Evolutionary conservation across 768 basidiomycete genomes (phyloP).

Genomic region (Podaxis sp.): DNA sequence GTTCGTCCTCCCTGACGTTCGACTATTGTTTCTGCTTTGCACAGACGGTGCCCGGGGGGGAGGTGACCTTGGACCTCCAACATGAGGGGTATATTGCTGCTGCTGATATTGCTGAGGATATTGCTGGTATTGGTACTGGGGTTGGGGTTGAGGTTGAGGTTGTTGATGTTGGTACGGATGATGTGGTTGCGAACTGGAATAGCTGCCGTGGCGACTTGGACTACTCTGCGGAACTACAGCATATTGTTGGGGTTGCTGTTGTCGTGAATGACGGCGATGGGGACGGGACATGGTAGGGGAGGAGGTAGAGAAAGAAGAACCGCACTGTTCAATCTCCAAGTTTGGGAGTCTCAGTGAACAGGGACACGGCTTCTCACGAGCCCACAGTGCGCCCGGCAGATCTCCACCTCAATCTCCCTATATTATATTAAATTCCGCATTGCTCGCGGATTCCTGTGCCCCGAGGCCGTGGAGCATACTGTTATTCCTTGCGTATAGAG

Average conservation of each 20-base stretch:
- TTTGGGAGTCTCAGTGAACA: conserved; percentile 18
- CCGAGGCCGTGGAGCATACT: conserved; percentile 1
- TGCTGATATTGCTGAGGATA: conserved; percentile 11
- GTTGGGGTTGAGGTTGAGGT: conserved; percentile 23
- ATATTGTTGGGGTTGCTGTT: conserved; percentile 51
- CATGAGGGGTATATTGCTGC: conserved; percentile 15
- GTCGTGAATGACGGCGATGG: conserved; percentile 37
- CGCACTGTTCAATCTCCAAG: conserved; percentile 17
- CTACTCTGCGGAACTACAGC: conserved; percentile 67
- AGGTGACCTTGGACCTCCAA: conserved; percentile 14
- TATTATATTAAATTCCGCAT: conserved; percentile 1
- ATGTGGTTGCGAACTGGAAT: conserved; percentile 23
- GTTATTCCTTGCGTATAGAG: neutral
- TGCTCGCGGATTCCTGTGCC: conserved; percentile 6
- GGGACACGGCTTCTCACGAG: conserved; percentile 28
- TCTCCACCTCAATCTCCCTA: conserved; percentile 17
- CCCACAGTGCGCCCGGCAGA: conserved; percentile 6
- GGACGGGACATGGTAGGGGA: conserved; percentile 36
- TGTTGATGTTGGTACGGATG: conserved; percentile 26
- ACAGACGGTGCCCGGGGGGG: conserved; percentile 12
- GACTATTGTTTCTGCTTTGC: conserved; percentile 15
- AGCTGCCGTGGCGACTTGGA: conserved; percentile 26
- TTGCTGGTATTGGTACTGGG: neutral
- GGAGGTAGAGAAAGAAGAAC: conserved; percentile 14
- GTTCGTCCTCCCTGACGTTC: conserved; percentile 45